Conservation (phyloP, 306 rosid genomes). For the Trichosanthes cucumerina region DNA sequence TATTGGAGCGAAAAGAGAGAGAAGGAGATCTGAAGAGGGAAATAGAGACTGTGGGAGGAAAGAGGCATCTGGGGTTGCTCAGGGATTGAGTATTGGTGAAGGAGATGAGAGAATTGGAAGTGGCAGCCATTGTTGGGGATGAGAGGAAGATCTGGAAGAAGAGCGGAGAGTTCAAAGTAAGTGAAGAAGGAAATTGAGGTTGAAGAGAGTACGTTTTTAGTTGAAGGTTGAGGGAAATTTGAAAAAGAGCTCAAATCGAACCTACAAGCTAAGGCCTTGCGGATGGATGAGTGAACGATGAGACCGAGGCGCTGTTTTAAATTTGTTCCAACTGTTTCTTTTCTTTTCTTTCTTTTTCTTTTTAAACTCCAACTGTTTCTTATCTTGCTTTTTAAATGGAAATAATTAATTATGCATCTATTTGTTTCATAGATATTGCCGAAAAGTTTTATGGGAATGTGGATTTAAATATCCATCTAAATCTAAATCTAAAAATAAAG, state of each 20-base stretch:
- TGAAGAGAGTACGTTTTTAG: no score
- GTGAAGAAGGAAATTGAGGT: background rate
- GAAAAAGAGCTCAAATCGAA: background rate
- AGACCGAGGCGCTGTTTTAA: background rate
- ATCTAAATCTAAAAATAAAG: no score
- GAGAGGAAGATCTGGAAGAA: background rate
- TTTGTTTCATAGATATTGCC: no score
- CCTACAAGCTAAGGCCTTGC: background rate
- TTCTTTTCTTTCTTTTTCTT: no score
- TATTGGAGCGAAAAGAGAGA: background rate
- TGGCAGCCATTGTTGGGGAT: background rate
- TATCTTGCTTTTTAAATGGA: no score
- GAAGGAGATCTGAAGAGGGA: background rate
- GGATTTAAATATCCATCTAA: no score
- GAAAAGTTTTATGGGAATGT: no score
- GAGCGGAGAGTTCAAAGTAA: constrained; percentile 6
- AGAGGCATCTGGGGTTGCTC: background rate
- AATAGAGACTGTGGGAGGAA: background rate
- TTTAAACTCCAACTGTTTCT: background rate
- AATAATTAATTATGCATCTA: no score
- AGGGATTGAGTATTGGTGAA: background rate
- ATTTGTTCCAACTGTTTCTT: background rate
- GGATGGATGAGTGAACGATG: background rate
- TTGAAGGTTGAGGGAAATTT: background rate
- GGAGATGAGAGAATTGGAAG: constrained; percentile 4